Evolutionary conservation across 2,329 filamentous ascomycete genomes (phyloP).

Genomic region (Ascochyta pisi): DNA sequence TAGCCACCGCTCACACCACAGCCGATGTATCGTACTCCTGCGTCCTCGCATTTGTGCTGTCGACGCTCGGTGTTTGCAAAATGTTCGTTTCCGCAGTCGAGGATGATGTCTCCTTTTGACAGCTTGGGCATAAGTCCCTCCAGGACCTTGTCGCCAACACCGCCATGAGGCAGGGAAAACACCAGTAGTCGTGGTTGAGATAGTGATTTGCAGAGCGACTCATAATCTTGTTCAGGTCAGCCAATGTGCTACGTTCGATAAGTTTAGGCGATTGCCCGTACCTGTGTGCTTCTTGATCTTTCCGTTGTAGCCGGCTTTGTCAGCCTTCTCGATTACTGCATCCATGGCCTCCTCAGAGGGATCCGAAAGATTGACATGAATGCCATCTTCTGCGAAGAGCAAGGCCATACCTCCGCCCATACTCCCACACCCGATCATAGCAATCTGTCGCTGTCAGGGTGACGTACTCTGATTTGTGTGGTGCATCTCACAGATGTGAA

Average conservation of each 20-base stretch:
- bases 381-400: constrained; percentile 63
- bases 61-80: constrained; percentile 69
- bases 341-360: constrained; percentile 59
- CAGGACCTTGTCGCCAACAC: constrained; percentile 56
- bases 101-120: constrained; percentile 67
- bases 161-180: constrained; percentile 60
- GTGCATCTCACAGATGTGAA: constrained; percentile 34
- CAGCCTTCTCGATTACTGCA: constrained; percentile 50
- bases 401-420: constrained; percentile 68
- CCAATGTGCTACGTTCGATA: no score
- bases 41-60: constrained; percentile 62
- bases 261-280: constrained; percentile 5
- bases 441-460: constrained; percentile 52
- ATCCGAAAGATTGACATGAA: constrained; percentile 63
- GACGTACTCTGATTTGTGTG: not conserved
- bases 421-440: constrained; percentile 64
- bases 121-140: constrained; percentile 59
- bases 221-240: constrained; percentile 52
- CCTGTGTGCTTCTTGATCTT: constrained; percentile 49
- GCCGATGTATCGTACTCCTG: constrained; percentile 70
- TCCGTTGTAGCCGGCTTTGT: constrained; percentile 50
- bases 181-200: constrained; percentile 59
- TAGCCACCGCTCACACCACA: constrained; percentile 74
- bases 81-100: constrained; percentile 74
- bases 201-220: constrained; percentile 58